Percentiles rank a stretch among this genome's conserved stretches.
phyloP scores from a whole-genome alignment of 2,329 filamentous ascomycete genomes.

The Ambrosiella cleistominuta region DNA sequence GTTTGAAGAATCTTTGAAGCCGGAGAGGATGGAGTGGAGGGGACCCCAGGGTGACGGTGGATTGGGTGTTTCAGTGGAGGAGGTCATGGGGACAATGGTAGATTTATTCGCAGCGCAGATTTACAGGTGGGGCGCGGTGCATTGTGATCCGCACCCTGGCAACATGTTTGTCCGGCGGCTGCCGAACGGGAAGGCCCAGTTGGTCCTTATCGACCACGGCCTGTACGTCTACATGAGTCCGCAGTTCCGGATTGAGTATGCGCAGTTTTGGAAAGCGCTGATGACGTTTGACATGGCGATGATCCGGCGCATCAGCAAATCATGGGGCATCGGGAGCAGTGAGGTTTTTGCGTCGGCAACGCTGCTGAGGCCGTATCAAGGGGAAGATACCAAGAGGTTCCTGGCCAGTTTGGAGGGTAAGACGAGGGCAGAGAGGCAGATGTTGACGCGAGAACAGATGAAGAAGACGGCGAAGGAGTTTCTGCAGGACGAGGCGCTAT shows the following conservation, averaged over 20 bases:
- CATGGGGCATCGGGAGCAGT: slow-evolving; percentile 69
- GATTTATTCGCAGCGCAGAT: slow-evolving; percentile 96
- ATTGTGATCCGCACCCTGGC: slow-evolving; percentile 92
- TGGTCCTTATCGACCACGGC: slow-evolving; percentile 93
- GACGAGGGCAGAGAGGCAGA: slow-evolving; percentile 55
- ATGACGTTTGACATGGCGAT: slow-evolving; percentile 84
- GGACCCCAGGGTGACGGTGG: slow-evolving; percentile 58
- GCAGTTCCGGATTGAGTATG: slow-evolving; percentile 71
- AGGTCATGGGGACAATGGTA: slow-evolving; percentile 92
- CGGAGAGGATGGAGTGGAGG: slow-evolving; percentile 61
- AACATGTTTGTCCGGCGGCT: slow-evolving; percentile 90
- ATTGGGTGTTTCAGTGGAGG: slow-evolving; percentile 62
- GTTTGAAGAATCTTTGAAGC: slow-evolving; percentile 49
- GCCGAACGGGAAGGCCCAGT: slow-evolving; percentile 64
- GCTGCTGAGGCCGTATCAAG: slow-evolving; percentile 76
- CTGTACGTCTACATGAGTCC: slow-evolving; percentile 85
- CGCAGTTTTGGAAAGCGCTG: slow-evolving; percentile 80
- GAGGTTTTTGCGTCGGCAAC: slow-evolving; percentile 88
- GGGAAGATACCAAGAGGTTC: slow-evolving; percentile 55
- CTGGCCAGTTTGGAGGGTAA: slow-evolving; percentile 43
- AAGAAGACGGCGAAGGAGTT: slow-evolving; percentile 51
- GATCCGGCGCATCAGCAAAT: slow-evolving; percentile 49
- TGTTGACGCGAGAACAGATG: slow-evolving; percentile 75
- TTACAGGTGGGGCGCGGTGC: slow-evolving; percentile 89
- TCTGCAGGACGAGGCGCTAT: slow-evolving; percentile 69